These are phyloP conservation scores for Staphylotrichum longicolle DNA, from an alignment of 495 filamentous ascomycete genomes.

Conservation along the genomic window DNA sequence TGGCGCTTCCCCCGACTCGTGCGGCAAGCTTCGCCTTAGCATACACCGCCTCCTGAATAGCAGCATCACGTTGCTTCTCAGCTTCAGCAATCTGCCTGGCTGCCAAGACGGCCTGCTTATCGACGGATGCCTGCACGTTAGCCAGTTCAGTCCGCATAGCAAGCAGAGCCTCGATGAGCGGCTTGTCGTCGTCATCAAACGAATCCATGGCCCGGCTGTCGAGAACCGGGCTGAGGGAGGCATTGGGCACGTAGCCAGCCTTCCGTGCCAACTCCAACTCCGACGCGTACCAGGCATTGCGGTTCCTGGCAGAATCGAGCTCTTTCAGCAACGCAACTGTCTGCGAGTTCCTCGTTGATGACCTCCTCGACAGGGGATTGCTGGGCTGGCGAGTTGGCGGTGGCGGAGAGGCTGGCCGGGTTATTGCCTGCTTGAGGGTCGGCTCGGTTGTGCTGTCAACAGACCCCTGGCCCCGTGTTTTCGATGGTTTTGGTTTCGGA, in stretches of 20 bases:
- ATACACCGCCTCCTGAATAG: constrained; percentile 89
- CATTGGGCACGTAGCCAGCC: constrained; percentile 75
- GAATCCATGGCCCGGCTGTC: constrained; percentile 73
- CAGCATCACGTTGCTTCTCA: constrained; percentile 88
- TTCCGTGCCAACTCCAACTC: constrained; percentile 88
- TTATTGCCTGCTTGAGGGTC: constrained; percentile 40
- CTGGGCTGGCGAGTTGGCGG: constrained; percentile 51
- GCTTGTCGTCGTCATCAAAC: constrained; percentile 85
- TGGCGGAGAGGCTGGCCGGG: constrained; percentile 51
- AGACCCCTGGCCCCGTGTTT: constrained; percentile 47
- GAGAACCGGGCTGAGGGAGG: constrained; percentile 67
- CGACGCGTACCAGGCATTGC: constrained; percentile 95
- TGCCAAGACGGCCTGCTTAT: constrained; percentile 77
- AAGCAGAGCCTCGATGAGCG: constrained; percentile 87
- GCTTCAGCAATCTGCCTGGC: constrained; percentile 88
- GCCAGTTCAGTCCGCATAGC: constrained; percentile 82
- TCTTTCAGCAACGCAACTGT: constrained; percentile 71
- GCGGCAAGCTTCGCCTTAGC: constrained; percentile 90
- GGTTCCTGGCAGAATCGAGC: constrained; percentile 73
- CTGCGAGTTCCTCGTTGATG: constrained; percentile 55
- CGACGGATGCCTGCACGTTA: constrained; percentile 81
- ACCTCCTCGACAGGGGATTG: constrained; percentile 48
- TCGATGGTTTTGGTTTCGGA: constrained; percentile 34
- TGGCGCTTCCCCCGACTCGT: constrained; percentile 63
- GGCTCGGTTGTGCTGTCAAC: constrained; percentile 51